These are phyloP conservation scores for Colletotrichum cuscutae DNA, from an alignment of 2,329 filamentous ascomycete species.

Conservation along the genomic window DNA sequence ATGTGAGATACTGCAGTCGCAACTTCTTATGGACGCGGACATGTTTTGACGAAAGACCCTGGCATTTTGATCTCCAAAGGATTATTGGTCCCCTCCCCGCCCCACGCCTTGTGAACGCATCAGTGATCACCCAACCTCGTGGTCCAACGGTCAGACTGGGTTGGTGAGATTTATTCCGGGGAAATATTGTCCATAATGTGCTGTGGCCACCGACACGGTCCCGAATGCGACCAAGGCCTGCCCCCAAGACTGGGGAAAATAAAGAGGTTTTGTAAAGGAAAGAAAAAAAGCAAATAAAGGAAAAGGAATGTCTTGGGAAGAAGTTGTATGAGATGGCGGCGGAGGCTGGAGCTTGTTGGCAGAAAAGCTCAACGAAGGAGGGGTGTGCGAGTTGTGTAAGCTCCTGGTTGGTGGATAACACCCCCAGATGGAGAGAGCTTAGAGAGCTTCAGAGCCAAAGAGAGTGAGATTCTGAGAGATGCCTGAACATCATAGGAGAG, in stretches of 20 bases:
- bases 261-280: not conserved
- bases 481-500: not conserved
- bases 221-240: not conserved
- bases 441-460: not conserved
- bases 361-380: not conserved
- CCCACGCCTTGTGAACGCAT: not conserved
- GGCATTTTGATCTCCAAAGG: not conserved
- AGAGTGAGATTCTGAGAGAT: not conserved
- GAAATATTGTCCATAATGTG: not conserved
- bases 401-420: not conserved
- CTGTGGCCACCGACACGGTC: not conserved
- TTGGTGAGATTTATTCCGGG: not conserved
- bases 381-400: not conserved
- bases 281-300: not conserved
- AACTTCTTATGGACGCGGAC: not conserved
- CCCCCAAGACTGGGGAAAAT: constrained; percentile 8
- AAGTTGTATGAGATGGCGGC: not conserved
- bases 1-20: constrained; percentile 20
- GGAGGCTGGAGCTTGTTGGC: not conserved
- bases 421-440: not conserved
- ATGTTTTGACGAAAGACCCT: not conserved
- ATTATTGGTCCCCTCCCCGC: not conserved
- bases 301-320: not conserved
- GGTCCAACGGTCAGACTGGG: not conserved
- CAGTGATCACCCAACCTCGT: not conserved